Base-by-base conservation (phyloP, 129 eudicot species). In the Mikania micrantha region DNA sequence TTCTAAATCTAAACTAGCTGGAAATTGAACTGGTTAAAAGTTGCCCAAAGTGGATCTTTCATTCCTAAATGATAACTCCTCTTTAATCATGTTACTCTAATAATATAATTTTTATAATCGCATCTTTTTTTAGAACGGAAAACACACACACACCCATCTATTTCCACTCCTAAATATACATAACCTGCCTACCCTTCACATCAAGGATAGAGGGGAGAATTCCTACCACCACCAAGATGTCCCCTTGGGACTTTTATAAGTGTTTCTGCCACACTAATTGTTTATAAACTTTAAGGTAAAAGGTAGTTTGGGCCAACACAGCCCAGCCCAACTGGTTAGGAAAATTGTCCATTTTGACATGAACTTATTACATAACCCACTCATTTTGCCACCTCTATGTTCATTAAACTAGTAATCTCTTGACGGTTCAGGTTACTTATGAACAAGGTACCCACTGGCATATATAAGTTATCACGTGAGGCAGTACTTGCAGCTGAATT, bases 401-500 rank as follows among this genome's bases (percentile, higher is more conserved):
- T 60, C 64, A 15, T 39, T 70, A 59, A 40, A 20, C 57, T 57
- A 47, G 67, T 70, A 39, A 15, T 72, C 29, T 38, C n/a, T 63
- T 38, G 52, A 62, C 10, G 2, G 75, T n/a, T 50, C 81, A 92
- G 98, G 87, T 31, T 85, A 74, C 84, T 89, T 45, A 54, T 81
- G 57, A 85, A 76, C 25, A 94, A 76, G 83, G 71, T 72, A 54
- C 99, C 99, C 28, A 72, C 70, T 66, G 97, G 99, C 12, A 60
- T 79, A 47, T 87, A 85, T 80, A 89, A 85, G 76, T 16, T 89
- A 64, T 89, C 96, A 22, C 85, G 99, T 61, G 95, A 87, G 32
- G 88, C 95, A 19, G 40, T 89, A 59, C 82, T 94, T 74, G 85
- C 83, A 67, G 96, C 93, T 7, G 88, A 89, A 72, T 66, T 94